phyloP scores from a whole-genome alignment of 371 early-diverging fungal genomes.

The Syncephalastrum sp. region DNA sequence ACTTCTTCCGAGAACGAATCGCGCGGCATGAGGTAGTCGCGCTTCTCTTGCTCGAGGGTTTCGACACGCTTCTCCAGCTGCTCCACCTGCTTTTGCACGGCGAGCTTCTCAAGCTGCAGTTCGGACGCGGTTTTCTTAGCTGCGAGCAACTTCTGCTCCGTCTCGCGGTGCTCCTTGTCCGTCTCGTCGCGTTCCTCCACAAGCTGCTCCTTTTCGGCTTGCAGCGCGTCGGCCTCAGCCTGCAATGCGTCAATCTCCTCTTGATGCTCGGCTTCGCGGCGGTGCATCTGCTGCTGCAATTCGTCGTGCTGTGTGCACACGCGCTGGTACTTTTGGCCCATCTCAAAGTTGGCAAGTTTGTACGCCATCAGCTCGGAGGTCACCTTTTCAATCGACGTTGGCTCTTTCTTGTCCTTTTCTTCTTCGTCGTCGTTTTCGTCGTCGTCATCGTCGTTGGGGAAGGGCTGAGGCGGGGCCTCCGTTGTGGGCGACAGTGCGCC shows the following conservation, averaged over 20 bases:
- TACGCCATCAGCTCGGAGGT: slow-evolving; percentile 39
- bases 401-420: slow-evolving; percentile 5
- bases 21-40: slow-evolving; percentile 39
- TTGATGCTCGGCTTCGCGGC: slow-evolving; percentile 15
- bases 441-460: not conserved
- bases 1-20: slow-evolving; percentile 46
- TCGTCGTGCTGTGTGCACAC: slow-evolving; percentile 39
- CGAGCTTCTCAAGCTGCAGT: slow-evolving; percentile 37
- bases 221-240: slow-evolving; percentile 10
- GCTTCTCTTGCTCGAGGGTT: slow-evolving; percentile 40
- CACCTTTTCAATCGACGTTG: slow-evolving; percentile 20
- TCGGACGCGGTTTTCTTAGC: slow-evolving; percentile 41
- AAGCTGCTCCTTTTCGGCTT: slow-evolving; percentile 28
- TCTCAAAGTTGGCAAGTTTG: slow-evolving; percentile 40
- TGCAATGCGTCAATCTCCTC: slow-evolving; percentile 14
- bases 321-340: slow-evolving; percentile 40
- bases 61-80: slow-evolving; percentile 22
- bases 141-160: slow-evolving; percentile 35
- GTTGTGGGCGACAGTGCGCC: slow-evolving; percentile 22
- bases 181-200: slow-evolving; percentile 35
- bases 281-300: slow-evolving; percentile 23
- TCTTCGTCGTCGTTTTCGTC: slow-evolving; percentile 9
- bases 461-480: not conserved
- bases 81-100: slow-evolving; percentile 32
- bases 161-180: slow-evolving; percentile 34